Evolutionary conservation across 2,329 filamentous ascomycete genomes (phyloP).

Genomic region (Aspergillus aculeatus): DNA sequence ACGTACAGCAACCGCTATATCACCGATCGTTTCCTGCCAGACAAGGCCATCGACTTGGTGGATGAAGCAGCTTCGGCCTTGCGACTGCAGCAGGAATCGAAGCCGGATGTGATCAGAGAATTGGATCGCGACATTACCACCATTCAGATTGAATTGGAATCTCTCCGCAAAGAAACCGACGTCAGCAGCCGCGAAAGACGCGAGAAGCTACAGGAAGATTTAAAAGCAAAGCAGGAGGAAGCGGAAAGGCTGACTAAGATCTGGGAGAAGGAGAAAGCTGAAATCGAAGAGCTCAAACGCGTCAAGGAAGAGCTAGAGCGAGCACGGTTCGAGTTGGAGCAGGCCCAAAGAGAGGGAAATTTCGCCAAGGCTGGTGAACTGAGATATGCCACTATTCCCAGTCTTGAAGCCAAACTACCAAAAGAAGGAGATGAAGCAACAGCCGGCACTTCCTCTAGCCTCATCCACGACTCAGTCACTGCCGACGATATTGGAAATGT

Average conservation of each 20-base stretch:
- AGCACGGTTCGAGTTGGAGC: slow-evolving; percentile 79
- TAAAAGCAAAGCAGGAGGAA: slow-evolving; percentile 76
- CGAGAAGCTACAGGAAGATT: slow-evolving; percentile 75
- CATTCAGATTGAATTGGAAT: slow-evolving; percentile 94
- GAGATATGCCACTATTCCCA: slow-evolving; percentile 82
- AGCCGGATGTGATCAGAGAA: slow-evolving; percentile 89
- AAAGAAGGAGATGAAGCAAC: slow-evolving; percentile 62
- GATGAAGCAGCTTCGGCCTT: slow-evolving; percentile 92
- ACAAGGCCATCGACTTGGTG: slow-evolving; percentile 96
- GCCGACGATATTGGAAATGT: slow-evolving; percentile 91
- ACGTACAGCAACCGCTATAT: slow-evolving; percentile 95
- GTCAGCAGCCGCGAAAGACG: slow-evolving; percentile 82
- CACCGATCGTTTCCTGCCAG: slow-evolving; percentile 90
- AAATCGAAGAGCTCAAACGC: slow-evolving; percentile 84
- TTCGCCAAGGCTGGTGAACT: slow-evolving; percentile 90
- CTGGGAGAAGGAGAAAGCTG: slow-evolving; percentile 85
- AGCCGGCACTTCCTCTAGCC: slow-evolving; percentile 49
- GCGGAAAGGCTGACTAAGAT: slow-evolving; percentile 70
- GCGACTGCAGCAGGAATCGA: slow-evolving; percentile 91
- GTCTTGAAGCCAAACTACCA: slow-evolving; percentile 74
- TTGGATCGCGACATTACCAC: slow-evolving; percentile 96
- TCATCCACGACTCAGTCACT: slow-evolving; percentile 93
- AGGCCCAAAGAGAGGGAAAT: slow-evolving; percentile 81
- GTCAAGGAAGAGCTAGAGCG: slow-evolving; percentile 85
- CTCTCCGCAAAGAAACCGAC: slow-evolving; percentile 89